These are phyloP conservation scores for Alternaria ethzedia DNA, from an alignment of 2,329 filamentous ascomycete species.

Conservation along the genomic window DNA sequence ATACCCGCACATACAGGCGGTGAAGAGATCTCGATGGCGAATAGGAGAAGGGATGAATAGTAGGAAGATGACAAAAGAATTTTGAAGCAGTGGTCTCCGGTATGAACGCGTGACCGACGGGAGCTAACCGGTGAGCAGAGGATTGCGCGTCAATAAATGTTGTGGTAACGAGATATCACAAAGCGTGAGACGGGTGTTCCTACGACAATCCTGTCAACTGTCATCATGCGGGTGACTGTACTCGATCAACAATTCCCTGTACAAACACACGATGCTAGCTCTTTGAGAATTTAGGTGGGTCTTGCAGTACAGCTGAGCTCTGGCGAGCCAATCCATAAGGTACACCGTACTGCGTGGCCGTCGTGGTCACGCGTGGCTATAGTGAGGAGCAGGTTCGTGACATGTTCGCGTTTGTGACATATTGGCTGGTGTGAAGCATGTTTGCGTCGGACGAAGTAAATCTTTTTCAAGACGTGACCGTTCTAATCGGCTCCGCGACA, in stretches of 20 bases:
- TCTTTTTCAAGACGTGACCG: not conserved
- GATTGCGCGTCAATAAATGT: slow-evolving; percentile 8
- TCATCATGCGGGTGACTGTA: slow-evolving; percentile 26
- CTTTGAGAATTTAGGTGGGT: not conserved
- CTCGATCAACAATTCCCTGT: slow-evolving; percentile 1
- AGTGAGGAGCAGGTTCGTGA: not conserved
- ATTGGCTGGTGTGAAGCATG: slow-evolving; percentile 4
- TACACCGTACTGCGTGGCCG: not conserved
- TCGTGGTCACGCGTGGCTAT: not conserved
- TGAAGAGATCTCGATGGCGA: not conserved
- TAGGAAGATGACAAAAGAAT: not conserved
- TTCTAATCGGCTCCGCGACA: not conserved
- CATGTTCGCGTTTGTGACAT: not conserved
- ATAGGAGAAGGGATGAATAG: not conserved
- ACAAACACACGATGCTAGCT: not conserved
- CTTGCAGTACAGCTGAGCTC: not conserved
- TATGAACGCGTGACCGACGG: not conserved
- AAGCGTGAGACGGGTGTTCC: slow-evolving; percentile 8
- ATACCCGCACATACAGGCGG: slow-evolving; percentile 11
- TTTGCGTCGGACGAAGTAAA: not conserved
- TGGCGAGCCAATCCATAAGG: not conserved
- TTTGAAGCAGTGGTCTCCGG: not conserved
- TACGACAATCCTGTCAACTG: slow-evolving; percentile 29
- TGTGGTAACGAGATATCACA: slow-evolving; percentile 11
- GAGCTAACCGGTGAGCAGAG: not conserved